Evolutionary conservation across 2,329 filamentous ascomycete genomes (phyloP), one percentile per base, ranked within the genome.

Genomic region (Phialocephala subalpina): DNA sequence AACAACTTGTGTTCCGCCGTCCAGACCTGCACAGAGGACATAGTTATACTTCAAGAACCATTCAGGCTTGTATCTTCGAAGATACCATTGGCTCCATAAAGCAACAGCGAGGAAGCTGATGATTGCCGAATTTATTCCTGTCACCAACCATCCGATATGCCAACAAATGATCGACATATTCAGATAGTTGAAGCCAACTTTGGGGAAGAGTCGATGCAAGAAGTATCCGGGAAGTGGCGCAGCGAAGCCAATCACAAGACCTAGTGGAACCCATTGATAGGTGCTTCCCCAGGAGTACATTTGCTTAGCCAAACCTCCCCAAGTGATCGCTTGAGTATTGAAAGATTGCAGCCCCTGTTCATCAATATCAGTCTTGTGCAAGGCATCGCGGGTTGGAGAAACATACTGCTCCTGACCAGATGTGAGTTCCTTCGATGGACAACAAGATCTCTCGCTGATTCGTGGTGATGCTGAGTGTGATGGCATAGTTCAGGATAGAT

Each of bases 21-120:
- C 90, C 35, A 93, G 80, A 1, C 87, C 90, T 0, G 90, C 90
- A 27, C 89, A 91, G 0, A 89, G 87, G 74, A 92, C 84, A 76
- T 93, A 93, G 80, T 93, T 93, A 80, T 92, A 93, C 77, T 90
- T 88, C 78, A 91, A 80, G 90, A 90, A 93, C 90, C 90, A 93
- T 36, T 88, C 90, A 5, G 83, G 86, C 78, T 85, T 76, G 14
- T 89, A 92, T 52, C 60, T 60, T 52, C 58, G 25, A 22, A 93
- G 85, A 70, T 83, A 89, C 72, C 84, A 90, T 78, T 92, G 92
- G 80, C 92, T 92, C 49, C 89, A 70, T 63, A 86, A 83, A 11
- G 90, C 91, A 11, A 91, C 86, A 25, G 87, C 76, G 5, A 86
- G 90, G 90, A 90, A 93, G 74, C 85, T 85, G 59, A 91, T 84